Evolutionary conservation across 208 protist genomes (phyloP).

Genomic region (Crithidia expoeki): DNA sequence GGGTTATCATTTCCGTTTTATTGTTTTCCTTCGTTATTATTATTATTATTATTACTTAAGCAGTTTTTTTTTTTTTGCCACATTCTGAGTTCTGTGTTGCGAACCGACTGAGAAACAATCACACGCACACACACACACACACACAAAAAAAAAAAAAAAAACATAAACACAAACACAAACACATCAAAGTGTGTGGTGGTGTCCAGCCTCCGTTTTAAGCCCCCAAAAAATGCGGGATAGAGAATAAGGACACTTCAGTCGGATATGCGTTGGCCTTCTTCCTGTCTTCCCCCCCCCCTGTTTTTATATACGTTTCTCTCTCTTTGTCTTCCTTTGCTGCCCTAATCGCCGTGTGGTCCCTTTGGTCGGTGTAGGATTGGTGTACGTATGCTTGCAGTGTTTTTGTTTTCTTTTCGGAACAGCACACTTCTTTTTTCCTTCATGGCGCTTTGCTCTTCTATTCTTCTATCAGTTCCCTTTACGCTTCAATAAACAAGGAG

Average conservation of each 20-base stretch:
- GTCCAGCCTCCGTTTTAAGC: no score
- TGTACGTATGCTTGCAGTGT: not conserved
- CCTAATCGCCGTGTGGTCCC: not conserved
- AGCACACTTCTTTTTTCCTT: not conserved
- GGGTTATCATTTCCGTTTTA: not conserved
- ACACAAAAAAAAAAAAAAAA: no score
- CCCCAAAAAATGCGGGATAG: no score
- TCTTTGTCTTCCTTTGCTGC: not conserved
- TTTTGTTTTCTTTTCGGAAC: not conserved
- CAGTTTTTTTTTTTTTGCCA: conserved; percentile 2
- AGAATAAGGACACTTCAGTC: not conserved
- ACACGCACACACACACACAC: not conserved
- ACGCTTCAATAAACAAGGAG: not conserved
- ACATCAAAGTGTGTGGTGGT: no score
- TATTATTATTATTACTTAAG: conserved; percentile 3
- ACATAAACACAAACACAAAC: no score
- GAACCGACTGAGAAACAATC: not conserved
- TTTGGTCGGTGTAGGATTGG: not conserved
- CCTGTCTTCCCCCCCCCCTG: no score
- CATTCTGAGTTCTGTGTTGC: not conserved
- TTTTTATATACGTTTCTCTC: no score
- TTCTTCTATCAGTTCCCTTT: not conserved
- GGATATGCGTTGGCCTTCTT: not conserved
- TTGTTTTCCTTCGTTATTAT: not conserved
- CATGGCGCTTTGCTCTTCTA: not conserved